These are phyloP conservation scores for Cymbopogon flexuosus DNA, from an alignment of 202 grass and related monocot species.

Conservation along the genomic window DNA sequence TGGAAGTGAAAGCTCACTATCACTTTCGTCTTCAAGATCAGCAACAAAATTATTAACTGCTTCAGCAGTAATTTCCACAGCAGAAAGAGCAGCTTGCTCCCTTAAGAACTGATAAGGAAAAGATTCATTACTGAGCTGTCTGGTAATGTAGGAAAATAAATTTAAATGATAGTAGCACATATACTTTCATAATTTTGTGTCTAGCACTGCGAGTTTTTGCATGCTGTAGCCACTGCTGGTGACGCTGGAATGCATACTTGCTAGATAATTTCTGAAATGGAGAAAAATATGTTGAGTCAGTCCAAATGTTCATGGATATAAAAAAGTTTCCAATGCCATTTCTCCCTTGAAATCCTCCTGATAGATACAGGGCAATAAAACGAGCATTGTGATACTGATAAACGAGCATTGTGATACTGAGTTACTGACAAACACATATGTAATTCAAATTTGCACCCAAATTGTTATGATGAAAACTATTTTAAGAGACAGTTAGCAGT, in stretches of 20 bases:
- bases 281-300: conserved; percentile 18
- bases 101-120: conserved; percentile 69
- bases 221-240: conserved; percentile 84
- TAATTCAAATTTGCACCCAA: neutral
- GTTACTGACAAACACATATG: neutral
- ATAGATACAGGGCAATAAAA: conserved; percentile 20
- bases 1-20: conserved; percentile 36
- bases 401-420: neutral
- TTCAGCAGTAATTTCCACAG: conserved; percentile 82
- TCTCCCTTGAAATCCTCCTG: neutral
- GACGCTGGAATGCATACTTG: conserved; percentile 84
- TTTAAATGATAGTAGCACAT: conserved; percentile 13
- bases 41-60: conserved; percentile 71
- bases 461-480: neutral
- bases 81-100: conserved; percentile 79
- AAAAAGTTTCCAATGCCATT: conserved; percentile 3
- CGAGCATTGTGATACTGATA: neutral
- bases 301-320: conserved; percentile 10
- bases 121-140: conserved; percentile 16
- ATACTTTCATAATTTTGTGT: conserved; percentile 98
- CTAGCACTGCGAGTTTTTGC: conserved; percentile 92
- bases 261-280: conserved; percentile 62
- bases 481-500: neutral
- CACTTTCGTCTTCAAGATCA: conserved; percentile 85
- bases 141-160: conserved; percentile 20